Percentiles rank a stretch among this genome's conserved stretches.
Evolutionary conservation across 352 stramenopile species (phyloP).

Genomic region (Pythium volutum): DNA sequence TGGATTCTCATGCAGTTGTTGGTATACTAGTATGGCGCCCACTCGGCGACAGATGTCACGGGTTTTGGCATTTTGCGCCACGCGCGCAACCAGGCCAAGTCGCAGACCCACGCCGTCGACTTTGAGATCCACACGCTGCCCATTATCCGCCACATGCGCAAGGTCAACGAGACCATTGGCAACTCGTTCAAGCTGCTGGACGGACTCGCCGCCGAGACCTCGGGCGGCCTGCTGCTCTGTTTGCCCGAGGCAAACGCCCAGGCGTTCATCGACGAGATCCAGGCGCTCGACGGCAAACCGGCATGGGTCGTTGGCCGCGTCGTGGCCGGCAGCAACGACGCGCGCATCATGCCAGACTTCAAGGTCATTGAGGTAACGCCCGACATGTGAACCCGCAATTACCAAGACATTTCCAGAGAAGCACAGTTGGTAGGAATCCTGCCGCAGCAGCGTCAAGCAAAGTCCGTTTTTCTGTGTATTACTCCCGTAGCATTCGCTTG

Average conservation of each 20-base stretch:
- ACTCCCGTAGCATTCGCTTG: too few relatives aligned
- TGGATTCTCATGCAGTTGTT: neutral
- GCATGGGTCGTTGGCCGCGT: constrained; percentile 94
- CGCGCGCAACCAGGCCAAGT: constrained; percentile 92
- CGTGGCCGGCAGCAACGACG: constrained; percentile 64
- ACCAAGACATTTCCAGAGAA: neutral
- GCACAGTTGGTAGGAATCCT: too few relatives aligned
- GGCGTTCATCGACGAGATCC: constrained; percentile 85
- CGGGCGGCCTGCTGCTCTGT: constrained; percentile 91
- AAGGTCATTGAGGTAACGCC: constrained; percentile 57
- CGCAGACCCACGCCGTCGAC: constrained; percentile 82
- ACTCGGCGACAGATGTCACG: constrained; percentile 95
- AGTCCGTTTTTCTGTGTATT: too few relatives aligned
- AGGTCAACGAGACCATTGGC: constrained; percentile 85
- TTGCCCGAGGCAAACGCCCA: constrained; percentile 83
- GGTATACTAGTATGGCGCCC: constrained; percentile 74
- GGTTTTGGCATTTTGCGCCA: constrained; percentile 95
- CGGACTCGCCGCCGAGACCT: constrained; percentile 93
- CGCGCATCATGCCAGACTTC: constrained; percentile 49
- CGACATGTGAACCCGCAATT: constrained; percentile 27
- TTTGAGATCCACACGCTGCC: constrained; percentile 93
- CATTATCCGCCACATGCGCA: constrained; percentile 88
- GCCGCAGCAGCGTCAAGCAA: neutral
- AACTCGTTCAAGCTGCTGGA: constrained; percentile 92
- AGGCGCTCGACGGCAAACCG: constrained; percentile 82